Conservation (phyloP, 2,329 filamentous ascomycete species). For the Bisporella sp. region DNA sequence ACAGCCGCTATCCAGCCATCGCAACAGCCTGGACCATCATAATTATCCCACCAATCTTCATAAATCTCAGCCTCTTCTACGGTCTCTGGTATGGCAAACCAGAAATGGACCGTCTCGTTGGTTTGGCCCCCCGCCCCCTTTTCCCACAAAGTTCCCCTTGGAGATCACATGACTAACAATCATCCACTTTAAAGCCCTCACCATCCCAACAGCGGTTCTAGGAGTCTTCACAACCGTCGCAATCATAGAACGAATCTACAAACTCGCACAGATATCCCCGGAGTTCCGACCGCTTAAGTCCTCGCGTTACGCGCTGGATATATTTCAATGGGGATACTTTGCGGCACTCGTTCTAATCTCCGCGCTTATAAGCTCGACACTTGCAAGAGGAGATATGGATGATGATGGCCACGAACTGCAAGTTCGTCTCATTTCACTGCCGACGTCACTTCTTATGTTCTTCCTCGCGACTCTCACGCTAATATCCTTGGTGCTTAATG, state of each 20-base stretch:
- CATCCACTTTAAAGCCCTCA: constrained; percentile 10
- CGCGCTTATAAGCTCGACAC: constrained; percentile 12
- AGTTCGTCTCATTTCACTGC: constrained; percentile 11
- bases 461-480: constrained; percentile 15
- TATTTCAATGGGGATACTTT: constrained; percentile 21
- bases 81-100: constrained; percentile 17
- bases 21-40: constrained; percentile 18
- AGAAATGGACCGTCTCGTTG: constrained; percentile 14
- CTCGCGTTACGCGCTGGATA: constrained; percentile 11
- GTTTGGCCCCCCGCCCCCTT: constrained; percentile 3
- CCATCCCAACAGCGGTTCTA: constrained; percentile 16
- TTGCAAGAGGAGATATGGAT: constrained; percentile 14
- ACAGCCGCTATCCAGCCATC: constrained; percentile 14
- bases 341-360: constrained; percentile 15
- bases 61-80: constrained; percentile 18
- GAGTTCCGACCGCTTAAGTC: constrained; percentile 11
- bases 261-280: constrained; percentile 11
- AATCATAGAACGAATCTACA: constrained; percentile 14
- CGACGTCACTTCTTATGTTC: constrained; percentile 14
- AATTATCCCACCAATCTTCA: constrained; percentile 16
- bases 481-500: constrained; percentile 12
- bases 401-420: constrained; percentile 13
- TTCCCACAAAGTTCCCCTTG: neutral
- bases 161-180: constrained; percentile 6
- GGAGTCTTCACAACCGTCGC: constrained; percentile 16